Conservation (phyloP, 2,329 filamentous ascomycete genomes). For the Verticillium albo-atrum region DNA sequence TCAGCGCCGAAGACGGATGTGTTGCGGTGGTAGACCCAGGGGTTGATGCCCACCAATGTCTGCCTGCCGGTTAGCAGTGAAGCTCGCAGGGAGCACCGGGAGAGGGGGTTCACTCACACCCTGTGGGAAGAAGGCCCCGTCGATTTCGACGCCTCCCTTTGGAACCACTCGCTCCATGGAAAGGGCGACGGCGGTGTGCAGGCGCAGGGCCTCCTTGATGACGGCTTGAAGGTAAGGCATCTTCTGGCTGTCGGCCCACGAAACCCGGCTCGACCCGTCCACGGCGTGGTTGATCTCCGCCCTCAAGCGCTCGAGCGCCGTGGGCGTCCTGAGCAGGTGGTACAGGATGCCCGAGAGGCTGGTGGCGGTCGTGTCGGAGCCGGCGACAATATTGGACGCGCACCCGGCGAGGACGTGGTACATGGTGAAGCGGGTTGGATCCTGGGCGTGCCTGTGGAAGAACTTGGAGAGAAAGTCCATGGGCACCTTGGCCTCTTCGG, state of each 20-base stretch:
- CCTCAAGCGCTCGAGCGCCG: slow-evolving; percentile 38
- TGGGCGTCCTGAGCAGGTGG: slow-evolving; percentile 44
- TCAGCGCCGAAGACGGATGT: slow-evolving; percentile 37
- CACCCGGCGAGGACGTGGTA: slow-evolving; percentile 15
- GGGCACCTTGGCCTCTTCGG: slow-evolving; percentile 9
- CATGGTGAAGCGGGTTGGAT: slow-evolving; percentile 33
- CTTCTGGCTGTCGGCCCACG: slow-evolving; percentile 24
- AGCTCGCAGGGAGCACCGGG: slow-evolving; percentile 19
- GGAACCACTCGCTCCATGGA: slow-evolving; percentile 47
- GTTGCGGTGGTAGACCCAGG: slow-evolving; percentile 32
- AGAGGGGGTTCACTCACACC: slow-evolving; percentile 17
- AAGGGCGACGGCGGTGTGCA: slow-evolving; percentile 45
- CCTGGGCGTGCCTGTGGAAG: slow-evolving; percentile 29
- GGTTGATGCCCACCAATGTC: slow-evolving; percentile 33
- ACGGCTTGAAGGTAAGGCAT: slow-evolving; percentile 45
- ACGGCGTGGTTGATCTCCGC: slow-evolving; percentile 37
- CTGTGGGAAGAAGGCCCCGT: slow-evolving; percentile 27
- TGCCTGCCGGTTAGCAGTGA: slow-evolving; percentile 22
- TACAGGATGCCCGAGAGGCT: slow-evolving; percentile 42
- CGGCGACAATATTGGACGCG: slow-evolving; percentile 19
- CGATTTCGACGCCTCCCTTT: slow-evolving; percentile 27
- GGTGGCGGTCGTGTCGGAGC: slow-evolving; percentile 29
- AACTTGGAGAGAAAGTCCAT: slow-evolving; percentile 5
- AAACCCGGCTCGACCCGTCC: slow-evolving; percentile 11
- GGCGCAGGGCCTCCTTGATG: slow-evolving; percentile 46